Evolutionary conservation across 2,329 filamentous ascomycete species (phyloP).

Genomic region (Fusarium nodosum): DNA sequence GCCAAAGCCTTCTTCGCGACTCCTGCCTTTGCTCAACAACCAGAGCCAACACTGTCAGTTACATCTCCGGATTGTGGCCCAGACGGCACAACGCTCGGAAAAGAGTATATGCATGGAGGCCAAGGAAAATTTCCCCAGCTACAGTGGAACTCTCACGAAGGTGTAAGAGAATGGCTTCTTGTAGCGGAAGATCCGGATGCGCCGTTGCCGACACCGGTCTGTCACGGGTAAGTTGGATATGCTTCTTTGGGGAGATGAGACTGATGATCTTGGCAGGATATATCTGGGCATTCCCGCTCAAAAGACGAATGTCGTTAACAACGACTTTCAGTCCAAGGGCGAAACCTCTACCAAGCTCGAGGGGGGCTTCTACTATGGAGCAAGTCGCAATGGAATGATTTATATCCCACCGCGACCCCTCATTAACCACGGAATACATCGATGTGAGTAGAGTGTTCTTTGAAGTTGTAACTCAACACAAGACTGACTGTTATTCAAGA

Average conservation of each 20-base stretch:
- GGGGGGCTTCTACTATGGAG: conserved; percentile 63
- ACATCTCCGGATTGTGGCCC: conserved; percentile 58
- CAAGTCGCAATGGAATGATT: conserved; percentile 56
- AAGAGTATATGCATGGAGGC: conserved; percentile 58
- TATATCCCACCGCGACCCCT: conserved; percentile 63
- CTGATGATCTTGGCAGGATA: conserved; percentile 26
- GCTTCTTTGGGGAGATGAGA: background rate
- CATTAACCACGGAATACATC: conserved; percentile 64
- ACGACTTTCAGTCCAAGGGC: conserved; percentile 56
- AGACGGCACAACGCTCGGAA: conserved; percentile 53
- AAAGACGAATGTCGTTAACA: conserved; percentile 37
- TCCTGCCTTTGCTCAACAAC: conserved; percentile 53
- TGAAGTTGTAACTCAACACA: background rate
- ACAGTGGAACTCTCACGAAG: conserved; percentile 55
- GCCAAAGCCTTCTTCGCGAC: conserved; percentile 56
- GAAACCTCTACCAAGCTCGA: conserved; percentile 51
- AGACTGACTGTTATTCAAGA: conserved; percentile 49
- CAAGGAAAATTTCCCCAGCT: conserved; percentile 58
- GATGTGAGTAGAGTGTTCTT: conserved; percentile 56
- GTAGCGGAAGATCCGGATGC: conserved; percentile 63
- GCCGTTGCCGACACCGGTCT: conserved; percentile 59
- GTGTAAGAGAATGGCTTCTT: conserved; percentile 61
- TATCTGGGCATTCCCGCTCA: conserved; percentile 44
- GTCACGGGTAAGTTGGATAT: conserved; percentile 57
- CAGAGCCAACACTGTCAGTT: conserved; percentile 56